Evolutionary conservation across 805 yeast genomes (phyloP).

Genomic region (Candida maris): DNA sequence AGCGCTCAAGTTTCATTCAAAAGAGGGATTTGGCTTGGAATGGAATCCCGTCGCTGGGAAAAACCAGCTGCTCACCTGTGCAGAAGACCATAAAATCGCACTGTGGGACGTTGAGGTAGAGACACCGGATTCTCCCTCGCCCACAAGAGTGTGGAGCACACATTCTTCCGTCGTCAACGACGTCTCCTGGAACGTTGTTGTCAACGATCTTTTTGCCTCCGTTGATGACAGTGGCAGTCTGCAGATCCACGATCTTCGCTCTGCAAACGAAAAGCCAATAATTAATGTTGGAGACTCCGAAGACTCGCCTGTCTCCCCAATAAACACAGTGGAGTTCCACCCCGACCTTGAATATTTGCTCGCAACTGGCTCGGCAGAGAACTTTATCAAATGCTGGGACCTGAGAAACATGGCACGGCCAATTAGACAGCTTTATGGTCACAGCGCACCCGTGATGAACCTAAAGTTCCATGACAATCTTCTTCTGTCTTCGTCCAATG

Average conservation of each 20-base stretch:
- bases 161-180: slow-evolving; percentile 66
- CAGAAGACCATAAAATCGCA: slow-evolving; percentile 65
- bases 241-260: slow-evolving; percentile 58
- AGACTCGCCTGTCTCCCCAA: slow-evolving; percentile 60
- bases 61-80: slow-evolving; percentile 54
- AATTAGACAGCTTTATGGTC: slow-evolving; percentile 65
- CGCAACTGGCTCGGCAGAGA: slow-evolving; percentile 78
- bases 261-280: slow-evolving; percentile 35
- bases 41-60: slow-evolving; percentile 48
- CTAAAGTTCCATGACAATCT: slow-evolving; percentile 47
- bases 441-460: slow-evolving; percentile 51
- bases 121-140: slow-evolving; percentile 29
- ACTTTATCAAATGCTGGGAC: slow-evolving; percentile 72
- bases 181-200: slow-evolving; percentile 50
- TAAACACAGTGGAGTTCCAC: slow-evolving; percentile 67
- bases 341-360: slow-evolving; percentile 50
- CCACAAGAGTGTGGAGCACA: slow-evolving; percentile 44
- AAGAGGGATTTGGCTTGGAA: slow-evolving; percentile 68
- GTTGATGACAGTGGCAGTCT: slow-evolving; percentile 65
- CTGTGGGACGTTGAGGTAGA: slow-evolving; percentile 54
- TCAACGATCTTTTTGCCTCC: slow-evolving; percentile 54
- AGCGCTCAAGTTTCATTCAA: slow-evolving; percentile 50
- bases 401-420: slow-evolving; percentile 58
- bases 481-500: slow-evolving; percentile 58
- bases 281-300: slow-evolving; percentile 48